Percentiles rank a stretch among this genome's conserved stretches.
phyloP scores from a whole-genome alignment of 139 green algal species.

The Asterochloris erici region DNA sequence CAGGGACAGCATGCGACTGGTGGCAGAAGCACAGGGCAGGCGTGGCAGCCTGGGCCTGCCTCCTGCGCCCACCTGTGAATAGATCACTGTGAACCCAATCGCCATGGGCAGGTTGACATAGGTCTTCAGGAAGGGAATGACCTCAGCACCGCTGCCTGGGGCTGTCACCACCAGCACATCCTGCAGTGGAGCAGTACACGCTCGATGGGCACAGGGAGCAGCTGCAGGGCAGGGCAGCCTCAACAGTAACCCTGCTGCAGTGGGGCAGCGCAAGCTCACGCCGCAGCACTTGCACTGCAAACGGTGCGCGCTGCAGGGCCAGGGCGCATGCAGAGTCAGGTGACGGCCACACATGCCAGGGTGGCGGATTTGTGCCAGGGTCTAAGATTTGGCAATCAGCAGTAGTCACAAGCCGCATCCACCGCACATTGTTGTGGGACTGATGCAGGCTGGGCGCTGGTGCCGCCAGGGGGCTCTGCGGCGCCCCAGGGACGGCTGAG shows the following conservation, averaged over 20 bases:
- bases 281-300: too few relatives aligned
- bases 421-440: too few relatives aligned
- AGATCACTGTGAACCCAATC: slow-evolving; percentile 93
- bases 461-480: too few relatives aligned
- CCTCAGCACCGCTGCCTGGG: slow-evolving; percentile 92
- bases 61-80: slow-evolving; percentile 65
- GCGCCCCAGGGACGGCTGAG: neutral
- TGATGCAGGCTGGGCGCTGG: neutral
- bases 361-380: neutral
- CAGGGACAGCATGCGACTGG: neutral
- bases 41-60: neutral
- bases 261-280: too few relatives aligned
- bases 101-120: slow-evolving; percentile 96
- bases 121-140: slow-evolving; percentile 99
- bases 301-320: too few relatives aligned
- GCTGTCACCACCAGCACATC: slow-evolving; percentile 98
- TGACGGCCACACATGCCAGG: neutral
- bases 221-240: too few relatives aligned
- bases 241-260: too few relatives aligned
- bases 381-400: neutral
- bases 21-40: neutral
- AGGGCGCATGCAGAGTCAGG: too few relatives aligned
- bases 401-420: too few relatives aligned
- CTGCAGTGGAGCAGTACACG: slow-evolving; percentile 50
- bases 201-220: too few relatives aligned